Conservation (phyloP, 2,329 filamentous ascomycete species). For the Simplicillium sp. region DNA sequence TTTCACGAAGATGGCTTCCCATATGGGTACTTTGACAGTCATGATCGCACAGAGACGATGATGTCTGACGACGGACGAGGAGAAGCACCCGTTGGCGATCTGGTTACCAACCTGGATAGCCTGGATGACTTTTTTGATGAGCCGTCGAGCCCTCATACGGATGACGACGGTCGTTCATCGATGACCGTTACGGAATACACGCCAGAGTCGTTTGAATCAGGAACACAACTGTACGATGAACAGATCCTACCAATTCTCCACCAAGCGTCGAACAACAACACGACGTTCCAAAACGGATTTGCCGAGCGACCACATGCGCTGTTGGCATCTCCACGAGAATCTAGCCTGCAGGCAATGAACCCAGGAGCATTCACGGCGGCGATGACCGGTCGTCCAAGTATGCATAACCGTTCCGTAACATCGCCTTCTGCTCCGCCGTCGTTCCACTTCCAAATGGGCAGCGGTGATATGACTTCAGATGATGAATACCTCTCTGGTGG, state of each 20-base stretch:
- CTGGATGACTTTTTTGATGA: conserved; percentile 78
- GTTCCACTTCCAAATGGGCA: conserved; percentile 43
- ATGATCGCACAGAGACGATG: conserved; percentile 80
- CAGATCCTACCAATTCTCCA: conserved; percentile 85
- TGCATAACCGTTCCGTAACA: conserved; percentile 78
- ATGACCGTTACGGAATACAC: conserved; percentile 56
- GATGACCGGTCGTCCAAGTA: conserved; percentile 46
- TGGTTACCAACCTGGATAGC: conserved; percentile 72
- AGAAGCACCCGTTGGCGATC: conserved; percentile 62
- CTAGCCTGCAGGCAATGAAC: conserved; percentile 52
- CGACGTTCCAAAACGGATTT: conserved; percentile 83
- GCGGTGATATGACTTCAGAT: conserved; percentile 59
- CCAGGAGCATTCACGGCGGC: conserved; percentile 46
- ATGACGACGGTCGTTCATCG: conserved; percentile 51
- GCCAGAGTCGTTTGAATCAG: conserved; percentile 59
- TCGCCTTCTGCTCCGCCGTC: conserved; percentile 58
- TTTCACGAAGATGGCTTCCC: conserved; percentile 87
- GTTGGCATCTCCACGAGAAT: conserved; percentile 38
- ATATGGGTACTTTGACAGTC: conserved; percentile 65
- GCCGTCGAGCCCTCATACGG: conserved; percentile 45
- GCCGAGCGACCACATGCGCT: conserved; percentile 58
- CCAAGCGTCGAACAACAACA: conserved; percentile 71
- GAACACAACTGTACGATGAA: conserved; percentile 82
- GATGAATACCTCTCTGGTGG: conserved; percentile 67
- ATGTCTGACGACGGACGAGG: conserved; percentile 72